phyloP scores from a whole-genome alignment of 2,329 filamentous ascomycete genomes.

The Xylaria sp. region DNA sequence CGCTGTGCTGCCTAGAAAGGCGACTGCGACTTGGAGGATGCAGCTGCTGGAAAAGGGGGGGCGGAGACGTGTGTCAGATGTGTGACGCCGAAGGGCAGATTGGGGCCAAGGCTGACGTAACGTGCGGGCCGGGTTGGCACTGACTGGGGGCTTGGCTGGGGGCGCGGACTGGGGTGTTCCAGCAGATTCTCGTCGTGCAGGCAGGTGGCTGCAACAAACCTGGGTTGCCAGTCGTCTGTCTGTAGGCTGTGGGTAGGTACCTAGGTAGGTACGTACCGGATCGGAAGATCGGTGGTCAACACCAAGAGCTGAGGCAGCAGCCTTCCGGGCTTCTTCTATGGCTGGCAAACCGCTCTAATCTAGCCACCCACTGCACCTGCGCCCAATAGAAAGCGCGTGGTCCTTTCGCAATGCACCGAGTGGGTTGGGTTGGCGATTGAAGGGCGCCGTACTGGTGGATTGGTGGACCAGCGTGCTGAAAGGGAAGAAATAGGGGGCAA shows the following conservation, averaged over 20 bases:
- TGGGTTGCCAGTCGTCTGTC: too few relatives aligned
- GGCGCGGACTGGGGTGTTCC: conserved; percentile 16
- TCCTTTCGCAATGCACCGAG: conserved; percentile 22
- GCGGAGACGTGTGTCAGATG: conserved; percentile 40
- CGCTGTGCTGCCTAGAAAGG: conserved; percentile 36
- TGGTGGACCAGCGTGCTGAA: conserved; percentile 44
- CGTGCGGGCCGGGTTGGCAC: conserved; percentile 25
- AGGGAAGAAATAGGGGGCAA: conserved; percentile 38
- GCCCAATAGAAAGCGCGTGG: conserved; percentile 30
- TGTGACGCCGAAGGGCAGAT: conserved; percentile 44
- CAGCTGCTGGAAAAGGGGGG: conserved; percentile 40
- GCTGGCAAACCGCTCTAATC: conserved; percentile 20
- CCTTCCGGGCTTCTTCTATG: conserved; percentile 7
- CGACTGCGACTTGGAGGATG: conserved; percentile 32
- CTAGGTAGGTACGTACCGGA: conserved; percentile 18
- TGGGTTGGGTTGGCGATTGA: conserved; percentile 21
- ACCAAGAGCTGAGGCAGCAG: conserved; percentile 29
- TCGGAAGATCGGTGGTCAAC: conserved; percentile 35
- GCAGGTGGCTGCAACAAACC: conserved; percentile 13
- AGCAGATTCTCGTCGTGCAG: conserved; percentile 32
- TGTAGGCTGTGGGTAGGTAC: background rate
- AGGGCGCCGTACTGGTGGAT: conserved; percentile 38
- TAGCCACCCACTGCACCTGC: conserved; percentile 22
- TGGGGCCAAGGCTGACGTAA: conserved; percentile 51
- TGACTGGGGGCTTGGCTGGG: conserved; percentile 20